These are phyloP conservation scores for Halophytophthora polymorphica DNA, from an alignment of 352 stramenopile species.

Conservation along the genomic window DNA sequence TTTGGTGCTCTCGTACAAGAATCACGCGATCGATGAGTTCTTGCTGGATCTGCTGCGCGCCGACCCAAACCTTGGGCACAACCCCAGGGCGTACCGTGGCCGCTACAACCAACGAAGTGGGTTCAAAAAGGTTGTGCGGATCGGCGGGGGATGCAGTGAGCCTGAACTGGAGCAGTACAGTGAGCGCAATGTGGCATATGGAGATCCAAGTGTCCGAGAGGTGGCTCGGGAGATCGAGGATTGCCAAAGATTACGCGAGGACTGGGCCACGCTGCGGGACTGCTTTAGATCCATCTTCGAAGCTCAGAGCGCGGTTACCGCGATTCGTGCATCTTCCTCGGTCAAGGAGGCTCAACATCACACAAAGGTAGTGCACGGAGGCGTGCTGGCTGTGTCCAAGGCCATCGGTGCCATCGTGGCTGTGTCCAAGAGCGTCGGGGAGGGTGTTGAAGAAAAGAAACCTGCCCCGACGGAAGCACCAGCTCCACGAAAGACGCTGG, in stretches of 20 bases:
- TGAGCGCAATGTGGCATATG: constrained; percentile 29
- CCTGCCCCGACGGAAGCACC: too few species aligned
- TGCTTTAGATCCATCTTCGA: constrained; percentile 28
- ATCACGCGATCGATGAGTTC: constrained; percentile 88
- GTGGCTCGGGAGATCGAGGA: constrained; percentile 28
- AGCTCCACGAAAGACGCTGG: too few species aligned
- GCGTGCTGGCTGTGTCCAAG: constrained; percentile 21
- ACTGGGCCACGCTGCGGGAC: constrained; percentile 35
- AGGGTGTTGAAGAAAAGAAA: constrained; percentile 6
- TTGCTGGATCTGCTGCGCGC: constrained; percentile 68
- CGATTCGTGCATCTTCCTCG: not conserved
- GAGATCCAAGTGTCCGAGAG: constrained; percentile 21
- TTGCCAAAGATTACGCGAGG: constrained; percentile 27
- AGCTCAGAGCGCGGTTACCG: constrained; percentile 15
- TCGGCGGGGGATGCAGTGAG: constrained; percentile 68
- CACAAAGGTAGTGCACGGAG: constrained; percentile 20
- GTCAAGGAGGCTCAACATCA: constrained; percentile 4
- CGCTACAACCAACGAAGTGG: constrained; percentile 21
- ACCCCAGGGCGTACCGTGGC: constrained; percentile 8
- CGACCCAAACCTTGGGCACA: constrained; percentile 34
- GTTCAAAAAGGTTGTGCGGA: constrained; percentile 54
- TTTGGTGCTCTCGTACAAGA: constrained; percentile 87
- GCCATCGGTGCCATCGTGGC: constrained; percentile 15
- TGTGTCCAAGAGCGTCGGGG: constrained; percentile 2
- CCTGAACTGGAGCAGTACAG: constrained; percentile 44